phyloP scores from a whole-genome alignment of 139 green algal species.

The Closterium sp. region DNA sequence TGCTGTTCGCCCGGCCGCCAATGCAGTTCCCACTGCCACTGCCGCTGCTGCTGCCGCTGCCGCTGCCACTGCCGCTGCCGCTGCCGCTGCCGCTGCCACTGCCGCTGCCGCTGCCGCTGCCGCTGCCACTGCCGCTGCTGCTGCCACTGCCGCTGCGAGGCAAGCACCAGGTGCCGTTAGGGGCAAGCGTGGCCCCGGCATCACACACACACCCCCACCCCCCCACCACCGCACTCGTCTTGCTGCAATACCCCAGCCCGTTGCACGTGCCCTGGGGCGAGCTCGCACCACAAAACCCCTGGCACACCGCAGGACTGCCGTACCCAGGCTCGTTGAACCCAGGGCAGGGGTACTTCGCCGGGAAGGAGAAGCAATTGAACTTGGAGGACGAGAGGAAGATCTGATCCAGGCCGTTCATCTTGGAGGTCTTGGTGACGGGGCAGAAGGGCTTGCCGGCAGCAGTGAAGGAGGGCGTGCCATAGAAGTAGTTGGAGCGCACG shows the following conservation, averaged over 20 bases:
- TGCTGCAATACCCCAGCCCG: background rate
- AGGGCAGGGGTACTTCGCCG: background rate
- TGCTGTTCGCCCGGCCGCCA: no score
- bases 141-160: background rate
- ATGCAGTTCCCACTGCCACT: no score
- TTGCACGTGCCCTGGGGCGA: background rate
- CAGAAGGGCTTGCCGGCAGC: background rate
- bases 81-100: no score
- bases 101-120: no score
- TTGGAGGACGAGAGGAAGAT: background rate
- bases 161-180: background rate
- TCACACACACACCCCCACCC: background rate
- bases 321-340: background rate
- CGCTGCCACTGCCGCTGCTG: no score
- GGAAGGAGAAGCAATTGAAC: background rate
- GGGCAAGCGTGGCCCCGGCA: background rate
- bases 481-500: background rate
- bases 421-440: background rate
- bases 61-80: no score
- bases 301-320: background rate
- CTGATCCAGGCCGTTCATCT: background rate
- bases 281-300: background rate
- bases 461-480: background rate
- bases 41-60: no score
- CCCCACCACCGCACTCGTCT: background rate